These are phyloP conservation scores for Haberlea rhodopensis DNA, from an alignment of 257 asterid genomes.

Conservation along the genomic window DNA sequence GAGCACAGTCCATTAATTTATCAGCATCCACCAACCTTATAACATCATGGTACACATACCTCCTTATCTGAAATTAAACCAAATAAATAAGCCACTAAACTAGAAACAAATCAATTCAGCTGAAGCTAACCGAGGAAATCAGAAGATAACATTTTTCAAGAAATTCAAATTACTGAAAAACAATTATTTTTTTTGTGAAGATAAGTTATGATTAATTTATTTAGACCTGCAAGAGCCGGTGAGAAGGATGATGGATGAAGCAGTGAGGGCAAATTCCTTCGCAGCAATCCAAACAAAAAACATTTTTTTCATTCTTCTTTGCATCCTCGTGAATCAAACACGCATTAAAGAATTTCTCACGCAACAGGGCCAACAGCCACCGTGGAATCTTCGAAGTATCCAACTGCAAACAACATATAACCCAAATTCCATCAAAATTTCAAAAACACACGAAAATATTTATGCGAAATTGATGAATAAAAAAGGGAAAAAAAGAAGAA, in stretches of 20 bases:
- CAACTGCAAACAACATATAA: conserved; percentile 36
- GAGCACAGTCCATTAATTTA: conserved; percentile 56
- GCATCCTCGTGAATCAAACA: conserved; percentile 63
- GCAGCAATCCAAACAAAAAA: conserved; percentile 73
- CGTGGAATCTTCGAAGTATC: conserved; percentile 44
- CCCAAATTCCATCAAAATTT: neutral
- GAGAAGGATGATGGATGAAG: conserved; percentile 46
- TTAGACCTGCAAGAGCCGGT: conserved; percentile 76
- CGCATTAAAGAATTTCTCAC: conserved; percentile 67
- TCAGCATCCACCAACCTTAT: conserved; percentile 37
- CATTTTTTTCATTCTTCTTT: conserved; percentile 68
- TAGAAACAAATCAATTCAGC: neutral
- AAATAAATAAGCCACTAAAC: neutral
- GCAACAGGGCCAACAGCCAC: conserved; percentile 56
- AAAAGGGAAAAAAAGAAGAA: neutral
- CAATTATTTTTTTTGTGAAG: no score
- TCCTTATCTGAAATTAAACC: conserved; percentile 34
- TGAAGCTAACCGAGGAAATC: no score
- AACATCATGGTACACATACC: conserved; percentile 33
- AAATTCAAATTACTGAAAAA: no score
- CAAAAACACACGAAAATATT: neutral
- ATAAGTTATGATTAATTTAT: no score
- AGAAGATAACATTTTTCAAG: no score
- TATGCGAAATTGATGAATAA: neutral
- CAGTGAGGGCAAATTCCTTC: conserved; percentile 71